Percentiles rank a stretch among this genome's conserved stretches.
phyloP scores from a whole-genome alignment of 768 basidiomycete genomes.

The Termitomyces sp. region DNA sequence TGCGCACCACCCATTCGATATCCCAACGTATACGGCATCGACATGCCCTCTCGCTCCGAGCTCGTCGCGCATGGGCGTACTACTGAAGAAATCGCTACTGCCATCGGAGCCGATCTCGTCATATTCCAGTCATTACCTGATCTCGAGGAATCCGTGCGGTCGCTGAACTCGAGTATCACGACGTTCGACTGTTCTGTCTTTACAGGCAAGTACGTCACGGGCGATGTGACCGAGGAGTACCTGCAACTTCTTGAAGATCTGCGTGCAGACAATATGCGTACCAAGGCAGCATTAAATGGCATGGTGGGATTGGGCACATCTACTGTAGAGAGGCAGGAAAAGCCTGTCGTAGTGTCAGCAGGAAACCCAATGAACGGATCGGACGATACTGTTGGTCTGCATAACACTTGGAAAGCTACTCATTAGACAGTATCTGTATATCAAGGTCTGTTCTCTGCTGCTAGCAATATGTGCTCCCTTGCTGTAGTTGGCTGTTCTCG shows the following conservation, averaged over 20 bases:
- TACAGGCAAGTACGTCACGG: slow-evolving; percentile 95
- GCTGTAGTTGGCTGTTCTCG: neutral
- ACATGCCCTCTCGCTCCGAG: slow-evolving; percentile 96
- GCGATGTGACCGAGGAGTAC: slow-evolving; percentile 83
- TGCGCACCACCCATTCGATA: slow-evolving; percentile 94
- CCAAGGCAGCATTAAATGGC: slow-evolving; percentile 33
- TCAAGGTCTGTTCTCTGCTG: slow-evolving; percentile 7
- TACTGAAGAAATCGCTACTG: slow-evolving; percentile 62
- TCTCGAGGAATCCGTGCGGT: slow-evolving; percentile 78
- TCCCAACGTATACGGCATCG: slow-evolving; percentile 98
- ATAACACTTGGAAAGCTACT: slow-evolving; percentile 59
- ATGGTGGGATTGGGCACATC: slow-evolving; percentile 24
- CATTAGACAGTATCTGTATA: slow-evolving; percentile 12
- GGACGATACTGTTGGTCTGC: slow-evolving; percentile 75
- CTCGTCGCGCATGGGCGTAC: slow-evolving; percentile 83
- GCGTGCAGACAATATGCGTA: slow-evolving; percentile 79
- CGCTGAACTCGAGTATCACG: slow-evolving; percentile 72
- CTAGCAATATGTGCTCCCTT: slow-evolving; percentile 2
- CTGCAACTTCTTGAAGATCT: slow-evolving; percentile 67
- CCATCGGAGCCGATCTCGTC: slow-evolving; percentile 92
- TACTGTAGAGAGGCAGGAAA: slow-evolving; percentile 13
- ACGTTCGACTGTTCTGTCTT: slow-evolving; percentile 97
- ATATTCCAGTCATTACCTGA: slow-evolving; percentile 93
- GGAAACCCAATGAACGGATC: slow-evolving; percentile 52
- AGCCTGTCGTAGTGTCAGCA: slow-evolving; percentile 21